Conservation (phyloP, 2,329 filamentous ascomycete species). For the Cephalotrichum gorgonifer region DNA sequence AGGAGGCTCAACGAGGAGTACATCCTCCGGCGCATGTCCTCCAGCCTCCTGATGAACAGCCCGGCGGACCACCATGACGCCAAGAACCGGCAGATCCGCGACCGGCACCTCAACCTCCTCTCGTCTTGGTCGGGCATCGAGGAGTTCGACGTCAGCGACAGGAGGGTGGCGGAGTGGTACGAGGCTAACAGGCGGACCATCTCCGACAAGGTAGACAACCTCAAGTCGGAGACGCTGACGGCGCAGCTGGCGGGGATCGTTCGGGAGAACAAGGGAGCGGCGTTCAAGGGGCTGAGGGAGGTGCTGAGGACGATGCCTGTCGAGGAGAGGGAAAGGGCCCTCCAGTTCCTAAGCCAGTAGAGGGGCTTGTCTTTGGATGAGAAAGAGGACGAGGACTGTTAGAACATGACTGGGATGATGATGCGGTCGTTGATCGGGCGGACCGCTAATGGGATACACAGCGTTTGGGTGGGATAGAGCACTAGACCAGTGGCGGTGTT, state of each 20-base stretch:
- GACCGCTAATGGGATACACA: too few relatives aligned
- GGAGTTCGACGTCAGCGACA: slow-evolving; percentile 70
- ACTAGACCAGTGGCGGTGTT: too few relatives aligned
- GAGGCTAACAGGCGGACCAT: slow-evolving; percentile 85
- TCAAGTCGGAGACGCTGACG: slow-evolving; percentile 63
- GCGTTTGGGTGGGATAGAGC: too few relatives aligned
- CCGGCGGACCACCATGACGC: slow-evolving; percentile 16
- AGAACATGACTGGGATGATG: not conserved
- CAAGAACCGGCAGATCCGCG: slow-evolving; percentile 44
- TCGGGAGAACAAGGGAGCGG: slow-evolving; percentile 47
- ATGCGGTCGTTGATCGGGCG: not conserved
- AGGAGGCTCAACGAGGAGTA: slow-evolving; percentile 95
- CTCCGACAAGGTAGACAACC: slow-evolving; percentile 69
- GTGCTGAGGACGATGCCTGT: slow-evolving; percentile 80
- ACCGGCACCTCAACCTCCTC: slow-evolving; percentile 62
- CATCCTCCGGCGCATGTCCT: slow-evolving; percentile 79
- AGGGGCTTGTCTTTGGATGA: not conserved
- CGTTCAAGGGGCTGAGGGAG: slow-evolving; percentile 77
- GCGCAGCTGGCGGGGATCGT: slow-evolving; percentile 34
- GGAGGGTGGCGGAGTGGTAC: slow-evolving; percentile 85
- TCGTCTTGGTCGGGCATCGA: slow-evolving; percentile 73
- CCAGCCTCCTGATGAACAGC: slow-evolving; percentile 25
- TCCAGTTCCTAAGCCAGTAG: slow-evolving; percentile 46
- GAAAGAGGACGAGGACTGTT: not conserved
- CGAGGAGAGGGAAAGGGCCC: slow-evolving; percentile 74